Evolutionary conservation across 2,329 filamentous ascomycete species (phyloP).

Genomic region (Calonectria hongkongensis): DNA sequence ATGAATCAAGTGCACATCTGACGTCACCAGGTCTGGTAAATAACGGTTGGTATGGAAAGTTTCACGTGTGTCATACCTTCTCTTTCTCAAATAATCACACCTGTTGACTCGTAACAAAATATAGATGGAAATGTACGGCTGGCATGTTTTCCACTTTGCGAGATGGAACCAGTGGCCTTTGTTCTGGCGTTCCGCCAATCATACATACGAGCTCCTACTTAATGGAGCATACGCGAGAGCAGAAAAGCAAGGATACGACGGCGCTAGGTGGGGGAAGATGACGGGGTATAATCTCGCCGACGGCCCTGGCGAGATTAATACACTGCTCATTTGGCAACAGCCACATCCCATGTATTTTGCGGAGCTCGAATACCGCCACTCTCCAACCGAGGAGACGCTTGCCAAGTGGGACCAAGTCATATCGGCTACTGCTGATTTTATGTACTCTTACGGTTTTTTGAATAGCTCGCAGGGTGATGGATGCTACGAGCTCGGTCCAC

Average conservation of each 20-base stretch:
- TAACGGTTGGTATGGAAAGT: conserved; percentile 14
- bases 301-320: conserved; percentile 7
- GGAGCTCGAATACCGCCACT: conserved; percentile 12
- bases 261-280: conserved; percentile 10
- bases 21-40: not conserved
- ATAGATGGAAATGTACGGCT: conserved; percentile 18
- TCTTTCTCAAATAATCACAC: fast-evolving
- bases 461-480: not conserved
- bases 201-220: conserved; percentile 7
- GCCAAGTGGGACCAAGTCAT: conserved; percentile 3
- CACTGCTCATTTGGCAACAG: conserved; percentile 9
- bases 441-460: conserved; percentile 9
- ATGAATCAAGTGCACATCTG: not conserved
- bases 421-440: conserved; percentile 7
- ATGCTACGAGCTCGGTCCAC: not conserved
- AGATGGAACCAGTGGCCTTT: conserved; percentile 15
- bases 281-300: conserved; percentile 1
- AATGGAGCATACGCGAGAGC: not conserved
- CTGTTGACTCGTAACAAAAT: not conserved
- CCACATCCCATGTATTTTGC: conserved; percentile 20
- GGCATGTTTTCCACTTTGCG: conserved; percentile 12
- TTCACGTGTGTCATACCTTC: not conserved
- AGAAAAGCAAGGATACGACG: conserved; percentile 1
- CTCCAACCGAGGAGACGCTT: not conserved
- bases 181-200: conserved; percentile 15